phyloP scores from a whole-genome alignment of 306 rosid genomes.

The Trifolium dubium region DNA sequence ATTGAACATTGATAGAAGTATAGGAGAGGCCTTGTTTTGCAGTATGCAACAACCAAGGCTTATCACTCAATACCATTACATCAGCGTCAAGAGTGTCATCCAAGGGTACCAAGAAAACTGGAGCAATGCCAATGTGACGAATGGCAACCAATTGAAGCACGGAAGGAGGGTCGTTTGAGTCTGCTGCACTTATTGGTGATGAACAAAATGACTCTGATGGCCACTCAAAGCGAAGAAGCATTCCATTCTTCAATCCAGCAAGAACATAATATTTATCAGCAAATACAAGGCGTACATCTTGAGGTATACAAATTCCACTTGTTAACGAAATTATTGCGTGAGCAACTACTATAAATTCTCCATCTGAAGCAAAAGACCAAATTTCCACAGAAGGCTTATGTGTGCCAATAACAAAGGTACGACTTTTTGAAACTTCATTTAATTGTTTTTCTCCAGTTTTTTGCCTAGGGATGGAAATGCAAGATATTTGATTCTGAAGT shows the following conservation, averaged over 20 bases:
- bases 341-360: conserved; percentile 66
- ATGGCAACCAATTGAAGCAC: conserved; percentile 80
- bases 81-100: conserved; percentile 81
- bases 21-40: conserved; percentile 89
- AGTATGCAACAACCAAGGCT: conserved; percentile 91
- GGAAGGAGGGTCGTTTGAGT: conserved; percentile 46
- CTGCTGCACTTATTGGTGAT: conserved; percentile 42
- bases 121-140: conserved; percentile 88
- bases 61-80: conserved; percentile 81
- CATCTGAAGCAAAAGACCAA: conserved; percentile 52
- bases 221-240: conserved; percentile 95
- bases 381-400: conserved; percentile 89
- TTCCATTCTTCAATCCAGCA: conserved; percentile 89
- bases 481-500: conserved; percentile 77
- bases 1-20: conserved; percentile 85
- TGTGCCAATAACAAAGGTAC: conserved; percentile 75
- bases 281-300: conserved; percentile 83
- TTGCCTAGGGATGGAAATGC: conserved; percentile 78
- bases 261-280: conserved; percentile 76
- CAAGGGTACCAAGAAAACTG: conserved; percentile 87
- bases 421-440: conserved; percentile 44
- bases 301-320: conserved; percentile 75
- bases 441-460: conserved; percentile 44
- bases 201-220: conserved; percentile 59
- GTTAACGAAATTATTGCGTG: conserved; percentile 68